Evolutionary conservation across 2,329 filamentous ascomycete species (phyloP), one percentile per base, ranked within the genome.

Genomic region (Tolypocladium paradoxum): DNA sequence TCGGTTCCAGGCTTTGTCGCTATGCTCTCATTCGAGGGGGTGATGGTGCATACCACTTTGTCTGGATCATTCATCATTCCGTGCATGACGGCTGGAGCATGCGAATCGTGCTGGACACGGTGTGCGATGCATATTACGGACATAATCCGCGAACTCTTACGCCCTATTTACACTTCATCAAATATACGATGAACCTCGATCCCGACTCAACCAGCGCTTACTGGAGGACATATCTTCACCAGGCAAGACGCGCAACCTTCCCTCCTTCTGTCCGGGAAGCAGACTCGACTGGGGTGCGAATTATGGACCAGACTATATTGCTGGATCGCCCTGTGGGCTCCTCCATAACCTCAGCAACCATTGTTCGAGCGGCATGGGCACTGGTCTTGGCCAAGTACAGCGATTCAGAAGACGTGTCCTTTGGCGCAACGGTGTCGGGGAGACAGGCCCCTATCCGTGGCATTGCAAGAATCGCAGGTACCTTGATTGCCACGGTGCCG

Each of bases 401-500:
- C 8, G 58, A 53, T 24, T 37, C 49, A 4, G 49, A 55, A 6
- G 61, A 62, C 49, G 54, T 67, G 0, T 31, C 59, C 0, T 68
- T 66, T 48, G 65, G 64, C 2, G 56, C 55, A 6, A 62, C 63
- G 0, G 53, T 64, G 2, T 63, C 63, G 0, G 67, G 67, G 8
- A 61, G 66, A 0, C 56, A 63, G 7, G 60, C 62, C 3, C 54
- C 59, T 2, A 49, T 70, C 3, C 37, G 46, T 1, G 62, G 61
- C 6, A 59, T 70, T 1, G 59, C 61, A 4, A 51, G 56, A 2
- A 62, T 68, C 6, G 52, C 59, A 2, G 68, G 64, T 1, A 63
- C 67, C 5, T 61, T 63, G 0, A 64, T 70, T 31, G 60, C 62
- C 18, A 66, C 64, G 6, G 56, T 69, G 0, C 66, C 66, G 11